Evolutionary conservation across 495 filamentous ascomycete species (phyloP).

Genomic region (Trichocladium antarcticum): DNA sequence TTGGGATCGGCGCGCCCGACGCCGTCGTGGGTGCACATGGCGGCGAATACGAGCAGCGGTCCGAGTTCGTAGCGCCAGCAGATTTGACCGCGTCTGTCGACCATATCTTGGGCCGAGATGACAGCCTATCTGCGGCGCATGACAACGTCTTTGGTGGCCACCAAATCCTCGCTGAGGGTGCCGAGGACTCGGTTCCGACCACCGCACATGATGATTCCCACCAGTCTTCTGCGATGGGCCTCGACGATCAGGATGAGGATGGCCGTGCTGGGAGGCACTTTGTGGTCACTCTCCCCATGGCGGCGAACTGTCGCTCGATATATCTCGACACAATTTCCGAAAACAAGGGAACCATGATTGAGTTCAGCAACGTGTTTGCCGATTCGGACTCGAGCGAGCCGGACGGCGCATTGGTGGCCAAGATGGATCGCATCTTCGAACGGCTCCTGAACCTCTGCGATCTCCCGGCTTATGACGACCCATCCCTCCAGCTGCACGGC

Average conservation of each 20-base stretch:
- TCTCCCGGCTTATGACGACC: slow-evolving; percentile 30
- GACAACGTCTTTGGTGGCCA: too few relatives aligned
- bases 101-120: slow-evolving; percentile 17
- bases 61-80: slow-evolving; percentile 31
- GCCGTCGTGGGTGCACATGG: not conserved
- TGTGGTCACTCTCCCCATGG: slow-evolving; percentile 34
- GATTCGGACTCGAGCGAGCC: slow-evolving; percentile 14
- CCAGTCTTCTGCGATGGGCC: not conserved
- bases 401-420: slow-evolving; percentile 18
- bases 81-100: slow-evolving; percentile 28
- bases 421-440: slow-evolving; percentile 30
- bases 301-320: slow-evolving; percentile 25
- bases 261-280: slow-evolving; percentile 15
- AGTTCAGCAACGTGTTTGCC: slow-evolving; percentile 25
- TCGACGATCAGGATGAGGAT: slow-evolving; percentile 5
- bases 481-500: slow-evolving; percentile 19
- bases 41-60: slow-evolving; percentile 10
- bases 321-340: slow-evolving; percentile 32
- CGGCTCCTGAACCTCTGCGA: slow-evolving; percentile 34
- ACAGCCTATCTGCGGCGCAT: slow-evolving; percentile 14
- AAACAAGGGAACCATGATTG: slow-evolving; percentile 26
- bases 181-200: not conserved
- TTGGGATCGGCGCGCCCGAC: not conserved
- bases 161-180: not conserved
- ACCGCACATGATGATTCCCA: not conserved